A percentile compares a stretch with the other conserved stretches of the same genome.
These are phyloP conservation scores for Lunularia cruciata DNA, from an alignment of 225 moss, liverwort and hornwort species.

Conservation along the genomic window DNA sequence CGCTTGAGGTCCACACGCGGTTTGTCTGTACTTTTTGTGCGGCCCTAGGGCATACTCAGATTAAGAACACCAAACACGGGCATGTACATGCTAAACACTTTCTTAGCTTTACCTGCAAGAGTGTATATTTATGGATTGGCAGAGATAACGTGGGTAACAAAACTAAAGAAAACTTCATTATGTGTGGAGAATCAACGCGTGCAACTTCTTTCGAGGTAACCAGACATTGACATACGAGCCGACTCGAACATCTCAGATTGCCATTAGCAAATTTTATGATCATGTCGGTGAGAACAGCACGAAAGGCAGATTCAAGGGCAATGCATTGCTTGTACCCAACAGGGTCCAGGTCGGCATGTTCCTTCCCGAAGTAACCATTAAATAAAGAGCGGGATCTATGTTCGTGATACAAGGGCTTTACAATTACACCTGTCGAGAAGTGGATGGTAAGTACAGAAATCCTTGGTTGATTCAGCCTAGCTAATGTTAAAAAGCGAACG, in stretches of 20 bases:
- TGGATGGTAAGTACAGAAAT: not conserved
- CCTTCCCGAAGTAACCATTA: not conserved
- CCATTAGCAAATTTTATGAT: no score
- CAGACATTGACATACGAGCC: no score
- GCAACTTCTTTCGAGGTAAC: not conserved
- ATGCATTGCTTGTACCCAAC: not conserved
- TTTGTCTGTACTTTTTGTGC: no score
- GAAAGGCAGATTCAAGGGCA: not conserved
- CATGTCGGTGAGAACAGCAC: not conserved
- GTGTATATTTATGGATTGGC: no score
- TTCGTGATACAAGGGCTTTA: slow-evolving; percentile 13
- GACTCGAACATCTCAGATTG: no score
- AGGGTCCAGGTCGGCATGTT: not conserved
- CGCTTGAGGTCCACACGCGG: no score
- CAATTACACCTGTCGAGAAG: not conserved
- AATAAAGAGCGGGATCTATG: slow-evolving; percentile 3
- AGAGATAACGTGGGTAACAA: not conserved
- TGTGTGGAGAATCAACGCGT: not conserved
- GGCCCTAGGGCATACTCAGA: not conserved
- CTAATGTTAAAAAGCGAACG: slow-evolving; percentile 7
- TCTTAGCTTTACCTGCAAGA: slow-evolving; percentile 20
- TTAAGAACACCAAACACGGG: not conserved
- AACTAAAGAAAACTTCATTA: not conserved
- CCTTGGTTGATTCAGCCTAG: not conserved
- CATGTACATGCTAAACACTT: not conserved